Evolutionary conservation across 2,329 filamentous ascomycete genomes (phyloP).

Genomic region (Thermoascus crustaceus): DNA sequence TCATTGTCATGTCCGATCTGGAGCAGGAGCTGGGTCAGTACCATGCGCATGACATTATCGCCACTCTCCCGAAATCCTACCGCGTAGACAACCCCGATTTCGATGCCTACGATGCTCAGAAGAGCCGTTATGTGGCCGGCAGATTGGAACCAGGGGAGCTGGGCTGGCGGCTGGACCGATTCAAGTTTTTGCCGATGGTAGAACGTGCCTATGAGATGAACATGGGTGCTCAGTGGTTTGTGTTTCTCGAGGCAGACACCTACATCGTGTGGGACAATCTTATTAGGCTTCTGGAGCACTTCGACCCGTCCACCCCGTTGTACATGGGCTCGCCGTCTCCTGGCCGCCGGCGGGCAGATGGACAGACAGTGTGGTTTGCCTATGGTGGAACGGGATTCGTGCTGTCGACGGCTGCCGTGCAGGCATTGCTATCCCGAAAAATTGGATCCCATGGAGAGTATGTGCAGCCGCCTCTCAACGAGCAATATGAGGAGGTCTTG

Average conservation of each 20-base stretch:
- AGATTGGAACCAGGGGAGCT: slow-evolving; percentile 20
- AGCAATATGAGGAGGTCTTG: slow-evolving; percentile 36
- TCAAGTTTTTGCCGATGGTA: slow-evolving; percentile 51
- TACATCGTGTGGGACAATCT: slow-evolving; percentile 40
- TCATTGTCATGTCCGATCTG: slow-evolving; percentile 47
- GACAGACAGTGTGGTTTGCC: slow-evolving; percentile 34
- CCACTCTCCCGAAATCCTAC: slow-evolving; percentile 37
- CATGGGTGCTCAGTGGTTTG: slow-evolving; percentile 46
- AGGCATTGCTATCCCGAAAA: slow-evolving; percentile 27
- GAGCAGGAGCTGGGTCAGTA: slow-evolving; percentile 40
- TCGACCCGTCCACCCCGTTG: slow-evolving; percentile 37
- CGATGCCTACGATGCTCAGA: slow-evolving; percentile 35
- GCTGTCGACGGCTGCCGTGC: slow-evolving; percentile 39
- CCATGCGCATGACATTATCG: slow-evolving; percentile 39
- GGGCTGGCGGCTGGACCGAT: slow-evolving; percentile 50
- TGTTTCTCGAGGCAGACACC: slow-evolving; percentile 51
- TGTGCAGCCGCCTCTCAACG: slow-evolving; percentile 29
- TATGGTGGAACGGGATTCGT: slow-evolving; percentile 45
- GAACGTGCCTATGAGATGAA: slow-evolving; percentile 42
- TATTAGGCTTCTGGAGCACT: slow-evolving; percentile 43
- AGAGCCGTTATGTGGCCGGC: slow-evolving; percentile 25
- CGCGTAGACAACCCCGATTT: slow-evolving; percentile 30
- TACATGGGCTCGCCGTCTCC: slow-evolving; percentile 46
- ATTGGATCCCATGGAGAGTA: slow-evolving; percentile 28
- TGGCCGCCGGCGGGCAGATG: slow-evolving; percentile 18